A percentile compares a stretch with the other conserved stretches of the same genome.
Evolutionary conservation across 257 asterid genomes (phyloP).

Genomic region (Solanum ossicruentum): DNA sequence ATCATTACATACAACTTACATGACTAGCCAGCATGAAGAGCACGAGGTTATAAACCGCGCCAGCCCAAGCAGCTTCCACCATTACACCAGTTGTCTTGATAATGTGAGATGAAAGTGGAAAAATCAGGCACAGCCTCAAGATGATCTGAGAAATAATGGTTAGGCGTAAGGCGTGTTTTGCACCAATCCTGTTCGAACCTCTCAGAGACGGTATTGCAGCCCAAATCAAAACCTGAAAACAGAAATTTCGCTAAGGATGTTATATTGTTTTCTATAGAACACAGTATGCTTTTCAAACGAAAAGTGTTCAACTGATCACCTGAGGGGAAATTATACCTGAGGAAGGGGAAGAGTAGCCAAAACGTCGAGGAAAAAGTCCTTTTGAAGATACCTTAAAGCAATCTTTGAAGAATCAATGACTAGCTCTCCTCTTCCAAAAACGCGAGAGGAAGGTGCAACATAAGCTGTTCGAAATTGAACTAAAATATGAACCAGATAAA

Average conservation of each 20-base stretch:
- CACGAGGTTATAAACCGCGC: conserved; percentile 60
- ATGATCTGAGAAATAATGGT: conserved; percentile 43
- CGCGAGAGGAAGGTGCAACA: conserved; percentile 61
- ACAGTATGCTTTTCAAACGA: not conserved
- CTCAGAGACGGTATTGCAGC: conserved; percentile 36
- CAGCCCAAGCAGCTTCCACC: conserved; percentile 73
- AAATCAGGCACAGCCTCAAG: conserved; percentile 35
- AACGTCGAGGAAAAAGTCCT: conserved; percentile 38
- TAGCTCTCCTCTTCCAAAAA: conserved; percentile 63
- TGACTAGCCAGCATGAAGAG: conserved; percentile 72
- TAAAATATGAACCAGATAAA: conserved; percentile 35
- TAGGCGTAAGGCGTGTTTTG: conserved; percentile 37
- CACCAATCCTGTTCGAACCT: conserved; percentile 34
- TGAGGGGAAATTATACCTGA: conserved; percentile 23
- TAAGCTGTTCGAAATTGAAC: conserved; percentile 50
- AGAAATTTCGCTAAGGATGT: not conserved
- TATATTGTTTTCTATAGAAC: not conserved
- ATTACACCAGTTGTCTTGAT: conserved; percentile 49
- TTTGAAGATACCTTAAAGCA: conserved; percentile 37
- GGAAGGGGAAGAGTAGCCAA: conserved; percentile 68
- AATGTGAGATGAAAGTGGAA: conserved; percentile 54
- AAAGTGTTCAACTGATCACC: not conserved
- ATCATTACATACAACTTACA: conserved; percentile 16
- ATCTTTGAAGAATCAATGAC: conserved; percentile 48
- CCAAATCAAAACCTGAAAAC: conserved; percentile 46